Evolutionary conservation across 2,329 filamentous ascomycete species (phyloP), one percentile per base, ranked within the genome.

Genomic region (Colletotrichum orbiculare): DNA sequence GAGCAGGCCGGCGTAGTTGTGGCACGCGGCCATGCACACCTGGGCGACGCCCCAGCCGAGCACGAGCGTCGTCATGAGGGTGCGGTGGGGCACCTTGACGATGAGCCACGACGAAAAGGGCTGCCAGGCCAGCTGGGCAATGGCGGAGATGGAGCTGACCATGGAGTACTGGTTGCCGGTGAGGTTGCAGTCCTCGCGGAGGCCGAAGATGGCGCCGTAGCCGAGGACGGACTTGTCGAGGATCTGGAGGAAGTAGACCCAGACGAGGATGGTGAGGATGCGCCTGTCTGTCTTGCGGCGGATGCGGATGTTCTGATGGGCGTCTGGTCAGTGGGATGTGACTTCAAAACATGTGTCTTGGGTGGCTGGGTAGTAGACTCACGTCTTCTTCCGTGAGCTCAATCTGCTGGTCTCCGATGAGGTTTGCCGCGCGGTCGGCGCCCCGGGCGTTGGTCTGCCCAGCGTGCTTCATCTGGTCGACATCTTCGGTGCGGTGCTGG

Each of bases 101-200:
- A 89, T 89, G 38, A 89, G 78, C 61, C 82, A 80, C 0, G 85
- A 85, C 0, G 86, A 87, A 64, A 89, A 85, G 0, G 87, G 87
- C 66, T 88, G 85, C 84, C 86, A 88, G 47, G 76, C 83, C 41
- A 89, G 79, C 72, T 89, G 86, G 2, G 86, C 86, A 33, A 89
- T 86, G 1, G 86, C 80, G 0, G 82, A 78, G 45, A 89, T 86
- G 6, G 85, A 87, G 33, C 85, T 83, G 25, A 89, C 73, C 17
- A 88, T 73, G 0, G 85, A 86, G 75, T 88, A 88, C 63, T 88
- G 79, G 63, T 83, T 80, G 1, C 84, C 85, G 0, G 74, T 80
- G 13, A 88, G 79, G 53, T 80, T 67, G 2, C 81, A 80, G 69
- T 88, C 85, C 25, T 76, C 68, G 39, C 80, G 75, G 5, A 88